These are phyloP conservation scores for Chalciporus pseudorubinellus DNA, from an alignment of 768 basidiomycete genomes.

Conservation along the genomic window DNA sequence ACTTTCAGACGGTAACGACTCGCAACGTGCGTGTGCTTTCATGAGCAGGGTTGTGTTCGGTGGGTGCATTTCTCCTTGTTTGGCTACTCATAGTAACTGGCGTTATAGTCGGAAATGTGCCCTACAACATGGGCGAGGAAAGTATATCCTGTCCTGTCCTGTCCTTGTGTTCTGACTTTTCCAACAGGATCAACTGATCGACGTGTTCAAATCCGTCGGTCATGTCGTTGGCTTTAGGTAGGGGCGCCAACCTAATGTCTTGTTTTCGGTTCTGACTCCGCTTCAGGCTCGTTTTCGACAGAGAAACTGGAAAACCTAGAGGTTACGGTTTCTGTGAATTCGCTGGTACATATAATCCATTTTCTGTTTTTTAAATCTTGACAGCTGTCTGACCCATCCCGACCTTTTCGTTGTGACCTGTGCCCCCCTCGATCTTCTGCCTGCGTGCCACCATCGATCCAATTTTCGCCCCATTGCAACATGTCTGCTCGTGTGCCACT, in stretches of 20 bases:
- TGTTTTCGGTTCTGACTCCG: slow-evolving; percentile 2
- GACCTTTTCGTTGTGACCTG: slow-evolving; percentile 17
- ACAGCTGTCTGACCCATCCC: slow-evolving; percentile 39
- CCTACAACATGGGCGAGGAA: slow-evolving; percentile 84
- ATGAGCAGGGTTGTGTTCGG: slow-evolving; percentile 79
- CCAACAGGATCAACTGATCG: slow-evolving; percentile 73
- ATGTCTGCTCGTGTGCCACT: slow-evolving; percentile 11
- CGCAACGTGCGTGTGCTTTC: background rate
- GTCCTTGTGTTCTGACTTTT: slow-evolving; percentile 5
- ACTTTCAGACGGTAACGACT: background rate
- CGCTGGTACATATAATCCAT: slow-evolving; percentile 61
- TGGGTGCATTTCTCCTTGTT: slow-evolving; percentile 31
- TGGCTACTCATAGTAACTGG: slow-evolving; percentile 2
- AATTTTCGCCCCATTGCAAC: background rate
- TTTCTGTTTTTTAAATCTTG: slow-evolving; percentile 21
- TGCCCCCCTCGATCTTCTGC: slow-evolving; percentile 4
- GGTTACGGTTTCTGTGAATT: slow-evolving; percentile 96
- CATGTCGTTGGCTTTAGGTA: slow-evolving; percentile 88
- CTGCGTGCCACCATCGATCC: slow-evolving; percentile 8
- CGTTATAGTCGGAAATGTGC: slow-evolving; percentile 76
- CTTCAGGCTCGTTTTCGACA: slow-evolving; percentile 78
- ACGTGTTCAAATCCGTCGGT: slow-evolving; percentile 85
- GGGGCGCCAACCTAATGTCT: background rate
- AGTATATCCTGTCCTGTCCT: slow-evolving; percentile 13
- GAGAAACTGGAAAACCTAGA: slow-evolving; percentile 91